These are phyloP conservation scores for Tympanopsis confertula DNA, from an alignment of 2,329 filamentous ascomycete species.

Conservation along the genomic window DNA sequence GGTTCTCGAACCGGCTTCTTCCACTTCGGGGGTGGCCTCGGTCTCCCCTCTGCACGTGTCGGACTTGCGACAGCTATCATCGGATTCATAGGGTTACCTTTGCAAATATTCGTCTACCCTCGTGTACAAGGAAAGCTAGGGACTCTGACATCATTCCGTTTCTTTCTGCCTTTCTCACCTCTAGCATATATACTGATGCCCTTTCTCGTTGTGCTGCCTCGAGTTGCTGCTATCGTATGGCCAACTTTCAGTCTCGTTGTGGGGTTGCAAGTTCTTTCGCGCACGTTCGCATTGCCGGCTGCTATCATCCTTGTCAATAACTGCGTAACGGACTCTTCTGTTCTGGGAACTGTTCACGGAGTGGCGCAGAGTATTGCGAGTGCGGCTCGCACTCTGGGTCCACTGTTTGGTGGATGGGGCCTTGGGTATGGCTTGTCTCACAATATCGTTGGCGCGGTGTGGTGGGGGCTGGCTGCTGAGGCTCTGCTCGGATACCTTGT, in stretches of 20 bases:
- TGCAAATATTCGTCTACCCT: slow-evolving; percentile 49
- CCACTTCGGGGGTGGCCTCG: slow-evolving; percentile 63
- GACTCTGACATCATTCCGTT: slow-evolving; percentile 37
- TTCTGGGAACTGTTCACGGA: slow-evolving; percentile 46
- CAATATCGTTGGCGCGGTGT: slow-evolving; percentile 41
- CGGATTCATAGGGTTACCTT: slow-evolving; percentile 61
- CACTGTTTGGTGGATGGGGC: slow-evolving; percentile 38
- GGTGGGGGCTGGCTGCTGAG: slow-evolving; percentile 35
- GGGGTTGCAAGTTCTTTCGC: slow-evolving; percentile 40
- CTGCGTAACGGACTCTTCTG: slow-evolving; percentile 39
- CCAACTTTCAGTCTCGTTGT: slow-evolving; percentile 38
- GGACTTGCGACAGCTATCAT: slow-evolving; percentile 71
- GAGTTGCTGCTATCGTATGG: slow-evolving; percentile 35
- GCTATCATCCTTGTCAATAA: slow-evolving; percentile 50
- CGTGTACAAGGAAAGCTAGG: slow-evolving; percentile 36
- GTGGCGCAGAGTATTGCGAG: slow-evolving; percentile 42
- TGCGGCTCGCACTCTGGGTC: slow-evolving; percentile 41
- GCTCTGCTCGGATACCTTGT: neutral
- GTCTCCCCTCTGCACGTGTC: slow-evolving; percentile 59
- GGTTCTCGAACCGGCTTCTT: slow-evolving; percentile 18
- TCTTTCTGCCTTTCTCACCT: slow-evolving; percentile 40
- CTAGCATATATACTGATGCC: slow-evolving; percentile 42
- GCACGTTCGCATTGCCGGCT: slow-evolving; percentile 47
- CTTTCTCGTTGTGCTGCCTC: slow-evolving; percentile 40
- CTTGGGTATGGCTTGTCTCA: slow-evolving; percentile 37